Conservation (phyloP, 1,139 yeast genomes). For the Keqinozyma sinolaborantium region DNA sequence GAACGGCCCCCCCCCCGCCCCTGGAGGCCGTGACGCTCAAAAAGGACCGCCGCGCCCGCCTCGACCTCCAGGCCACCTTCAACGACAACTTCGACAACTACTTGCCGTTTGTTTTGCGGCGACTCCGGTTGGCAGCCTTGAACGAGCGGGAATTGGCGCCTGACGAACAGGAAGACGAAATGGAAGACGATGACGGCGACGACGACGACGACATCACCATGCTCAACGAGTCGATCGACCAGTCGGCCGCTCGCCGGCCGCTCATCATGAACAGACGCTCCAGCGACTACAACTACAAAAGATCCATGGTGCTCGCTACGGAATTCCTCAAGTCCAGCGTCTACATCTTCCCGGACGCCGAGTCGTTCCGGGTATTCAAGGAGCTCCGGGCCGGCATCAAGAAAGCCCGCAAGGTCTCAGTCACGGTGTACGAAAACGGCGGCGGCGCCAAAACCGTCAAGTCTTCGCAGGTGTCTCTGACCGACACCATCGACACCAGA, state of each 20-base stretch:
- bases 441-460: conserved; percentile 17
- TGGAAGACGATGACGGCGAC: conserved; percentile 8
- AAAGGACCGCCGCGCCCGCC: conserved; percentile 16
- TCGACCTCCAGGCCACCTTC: conserved; percentile 33
- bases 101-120: conserved; percentile 33
- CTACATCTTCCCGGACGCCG: conserved; percentile 28
- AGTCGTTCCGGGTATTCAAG: conserved; percentile 29
- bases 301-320: conserved; percentile 25
- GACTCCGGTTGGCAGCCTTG: conserved; percentile 16
- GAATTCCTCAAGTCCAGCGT: conserved; percentile 31
- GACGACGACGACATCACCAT: conserved; percentile 23
- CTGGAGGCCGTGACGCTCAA: conserved; percentile 24
- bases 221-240: conserved; percentile 14
- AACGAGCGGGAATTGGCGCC: conserved; percentile 3
- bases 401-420: conserved; percentile 19
- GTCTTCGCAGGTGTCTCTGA: conserved; percentile 3
- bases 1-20: no score
- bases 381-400: conserved; percentile 20
- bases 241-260: conserved; percentile 2
- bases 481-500: conserved; percentile 22
- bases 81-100: conserved; percentile 36
- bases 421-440: conserved; percentile 20
- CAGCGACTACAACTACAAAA: conserved; percentile 22
- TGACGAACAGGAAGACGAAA: no score
- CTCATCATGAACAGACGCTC: conserved; percentile 14